Base-by-base conservation (phyloP, 352 stramenopile genomes). In the Globisporangium spinosum region DNA sequence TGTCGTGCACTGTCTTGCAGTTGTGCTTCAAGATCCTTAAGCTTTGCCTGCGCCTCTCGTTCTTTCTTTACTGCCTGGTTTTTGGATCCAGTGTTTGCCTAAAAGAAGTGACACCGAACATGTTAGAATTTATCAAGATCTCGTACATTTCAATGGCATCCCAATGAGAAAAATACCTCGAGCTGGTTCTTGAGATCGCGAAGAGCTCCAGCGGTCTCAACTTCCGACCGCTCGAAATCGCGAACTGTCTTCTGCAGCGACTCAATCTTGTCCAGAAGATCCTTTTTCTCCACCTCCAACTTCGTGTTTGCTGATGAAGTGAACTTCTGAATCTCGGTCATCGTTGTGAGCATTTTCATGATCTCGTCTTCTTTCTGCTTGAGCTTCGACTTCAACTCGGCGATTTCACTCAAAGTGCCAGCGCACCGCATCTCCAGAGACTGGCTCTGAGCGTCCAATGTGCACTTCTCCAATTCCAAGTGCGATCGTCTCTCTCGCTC, bases 321-420 rank as follows among this genome's bases (percentile, higher is more conserved):
- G 67, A 92, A 80, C 54, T 89, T 91, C 38, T 92, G 86, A 40
- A 92, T 91, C 56, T 94, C 80, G 17, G 82, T 89, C 68, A 92
- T 72, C 65, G 74, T 92, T 34, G 78, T 82, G 15, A 92, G 76
- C 17, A 91, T 71, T 38, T 82, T 82, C 1, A 81, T 87, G 0
- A 89, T 76, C 57, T 94, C 86, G 61, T 83, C 73, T 22, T 94
- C 82, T 59, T 91, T 91, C 22, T 83, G 77, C 53, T 78, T 82
- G 9, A 92, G 66, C 63, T 85, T 91, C 2, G 74, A 73, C 56
- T 90, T 90, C 20, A 89, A 53, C 45, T 89, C 79, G 15, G 55
- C 51, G 12, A 82, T 64, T 34, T 91, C 84, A 27, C 62, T 79
- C 4, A 55, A 59, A 5, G 62, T 65, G 29, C 64, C 74, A 32